Evolutionary conservation across 2,329 filamentous ascomycete species (phyloP), one percentile per base, ranked within the genome.

Genomic region (Tolypocladium cylindrosporum): DNA sequence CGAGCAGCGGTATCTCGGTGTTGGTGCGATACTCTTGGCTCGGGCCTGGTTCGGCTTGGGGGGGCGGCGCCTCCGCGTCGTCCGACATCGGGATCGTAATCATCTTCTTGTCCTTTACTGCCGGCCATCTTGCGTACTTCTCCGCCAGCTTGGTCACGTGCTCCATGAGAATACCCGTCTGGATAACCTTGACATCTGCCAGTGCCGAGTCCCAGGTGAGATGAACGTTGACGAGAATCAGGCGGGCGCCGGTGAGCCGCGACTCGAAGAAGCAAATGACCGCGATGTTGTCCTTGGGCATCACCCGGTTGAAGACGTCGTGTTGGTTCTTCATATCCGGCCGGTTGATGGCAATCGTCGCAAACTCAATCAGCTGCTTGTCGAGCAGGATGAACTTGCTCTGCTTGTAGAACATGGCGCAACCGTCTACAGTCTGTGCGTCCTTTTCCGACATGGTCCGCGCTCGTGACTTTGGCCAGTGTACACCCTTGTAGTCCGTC

Each of bases 281-380:
- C 19, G 89, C 94, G 72, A 99, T 96, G 70, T 97, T 93, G 78
- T 99, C 94, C 75, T 94, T 91, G 61, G 93, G 92, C 94, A 97
- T 97, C 60, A 99, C 89, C 36, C 94, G 89, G 72, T 99, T 99
- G 81, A 96, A 97, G 58, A 97, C 93, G 67, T 99, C 94, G 69
- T 96, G 90, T 67, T 96, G 91, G 58, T 92, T 90, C 76, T 97
- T 97, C 85, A 97, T 96, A 70, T 97, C 94, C 3, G 92, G 90
- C 63, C 94, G 82, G 69, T 95, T 94, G 73, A 99, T 96, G 63
- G 93, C 93, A 58, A 91, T 90, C 59, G 90, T 88, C 42, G 89
- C 87, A 70, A 97, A 96, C 72, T 97, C 91, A 67, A 99, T 88
- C 62, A 96, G 78, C 69, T 96, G 90, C 77, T 97, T 97, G 76